These are phyloP conservation scores for Herpetospermum pedunculosum DNA, from an alignment of 306 rosid genomes.

Conservation along the genomic window DNA sequence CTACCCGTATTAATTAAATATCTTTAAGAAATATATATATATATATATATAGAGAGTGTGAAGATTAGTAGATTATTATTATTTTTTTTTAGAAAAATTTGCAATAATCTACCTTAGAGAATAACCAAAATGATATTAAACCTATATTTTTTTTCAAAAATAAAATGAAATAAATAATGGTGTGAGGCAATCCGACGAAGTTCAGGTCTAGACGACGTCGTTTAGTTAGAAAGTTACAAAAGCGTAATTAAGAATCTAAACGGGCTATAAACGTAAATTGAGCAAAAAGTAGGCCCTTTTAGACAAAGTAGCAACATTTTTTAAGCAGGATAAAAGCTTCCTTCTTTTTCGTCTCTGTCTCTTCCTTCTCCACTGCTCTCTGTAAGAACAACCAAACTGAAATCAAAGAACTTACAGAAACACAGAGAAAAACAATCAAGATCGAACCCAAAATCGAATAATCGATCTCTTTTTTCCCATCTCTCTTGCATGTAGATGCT, in stretches of 20 bases:
- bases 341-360: not conserved
- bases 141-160: no score
- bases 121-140: no score
- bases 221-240: not conserved
- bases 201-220: not conserved
- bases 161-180: no score
- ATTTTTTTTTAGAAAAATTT: no score
- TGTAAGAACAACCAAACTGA: not conserved
- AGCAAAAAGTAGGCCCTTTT: not conserved
- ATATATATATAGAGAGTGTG: no score
- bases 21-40: no score
- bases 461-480: not conserved
- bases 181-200: no score
- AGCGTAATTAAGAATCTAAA: not conserved
- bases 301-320: conserved; percentile 4
- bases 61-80: no score
- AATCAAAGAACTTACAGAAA: not conserved
- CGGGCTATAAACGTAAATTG: not conserved
- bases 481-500: conserved; percentile 9
- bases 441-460: not conserved
- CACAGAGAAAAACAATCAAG: not conserved
- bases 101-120: no score
- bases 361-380: not conserved
- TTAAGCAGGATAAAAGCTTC: conserved; percentile 8
- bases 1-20: no score